Evolutionary conservation across 495 filamentous ascomycete genomes (phyloP).

Genomic region (Aspergillus leporis): DNA sequence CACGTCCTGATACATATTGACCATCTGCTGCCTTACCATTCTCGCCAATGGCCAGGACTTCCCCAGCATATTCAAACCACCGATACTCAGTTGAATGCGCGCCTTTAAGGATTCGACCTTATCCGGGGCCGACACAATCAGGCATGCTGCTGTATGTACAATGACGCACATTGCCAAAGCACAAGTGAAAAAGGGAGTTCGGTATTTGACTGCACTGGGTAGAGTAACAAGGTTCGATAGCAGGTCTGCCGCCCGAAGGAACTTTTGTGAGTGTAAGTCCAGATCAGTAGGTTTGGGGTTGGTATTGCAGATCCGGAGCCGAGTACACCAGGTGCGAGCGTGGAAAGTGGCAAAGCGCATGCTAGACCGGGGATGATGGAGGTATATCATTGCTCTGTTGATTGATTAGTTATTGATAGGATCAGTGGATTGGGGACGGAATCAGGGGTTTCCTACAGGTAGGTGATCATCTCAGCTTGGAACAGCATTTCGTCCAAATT

Average conservation of each 20-base stretch:
- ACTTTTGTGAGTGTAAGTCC: slow-evolving; percentile 66
- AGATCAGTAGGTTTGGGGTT: slow-evolving; percentile 33
- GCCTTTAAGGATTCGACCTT: slow-evolving; percentile 62
- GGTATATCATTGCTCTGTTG: slow-evolving; percentile 61
- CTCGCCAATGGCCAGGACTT: slow-evolving; percentile 68
- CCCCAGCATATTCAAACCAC: slow-evolving; percentile 66
- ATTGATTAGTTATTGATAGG: not conserved
- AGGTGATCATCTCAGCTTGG: slow-evolving; percentile 70
- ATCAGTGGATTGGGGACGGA: not conserved
- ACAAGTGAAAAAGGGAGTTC: slow-evolving; percentile 79
- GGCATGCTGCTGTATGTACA: slow-evolving; percentile 49
- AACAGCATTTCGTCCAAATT: slow-evolving; percentile 78
- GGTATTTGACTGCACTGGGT: slow-evolving; percentile 61
- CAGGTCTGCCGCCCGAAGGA: slow-evolving; percentile 65
- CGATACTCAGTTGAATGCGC: slow-evolving; percentile 69
- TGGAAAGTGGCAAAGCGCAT: slow-evolving; percentile 30
- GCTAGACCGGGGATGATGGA: slow-evolving; percentile 66
- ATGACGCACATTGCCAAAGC: slow-evolving; percentile 54
- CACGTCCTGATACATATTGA: slow-evolving; percentile 26
- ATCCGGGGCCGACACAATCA: slow-evolving; percentile 52
- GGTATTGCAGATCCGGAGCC: slow-evolving; percentile 26
- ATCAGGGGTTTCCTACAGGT: slow-evolving; percentile 20
- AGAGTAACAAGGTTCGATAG: slow-evolving; percentile 73
- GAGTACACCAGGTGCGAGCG: slow-evolving; percentile 26
- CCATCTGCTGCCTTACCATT: slow-evolving; percentile 61